Conservation (phyloP, 257 asterid genomes). For the Plantago major region DNA sequence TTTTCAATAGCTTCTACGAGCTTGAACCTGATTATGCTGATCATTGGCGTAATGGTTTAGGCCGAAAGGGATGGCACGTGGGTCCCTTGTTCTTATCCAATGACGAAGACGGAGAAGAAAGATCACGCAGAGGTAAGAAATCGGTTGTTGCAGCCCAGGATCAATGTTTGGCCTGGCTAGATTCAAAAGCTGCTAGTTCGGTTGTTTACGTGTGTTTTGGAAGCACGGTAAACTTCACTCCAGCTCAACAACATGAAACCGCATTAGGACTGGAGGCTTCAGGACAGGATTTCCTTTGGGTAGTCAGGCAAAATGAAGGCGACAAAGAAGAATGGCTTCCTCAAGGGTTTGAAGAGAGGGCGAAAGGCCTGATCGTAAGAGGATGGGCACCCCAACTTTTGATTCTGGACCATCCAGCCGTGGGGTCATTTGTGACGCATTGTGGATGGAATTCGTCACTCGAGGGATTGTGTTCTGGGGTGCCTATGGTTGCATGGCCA, state of each 20-base stretch:
- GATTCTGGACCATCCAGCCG: slow-evolving; percentile 3
- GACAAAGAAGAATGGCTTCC: slow-evolving; percentile 5
- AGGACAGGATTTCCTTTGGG: slow-evolving; percentile 9
- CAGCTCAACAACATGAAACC: not conserved
- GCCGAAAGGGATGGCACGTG: too few relatives aligned
- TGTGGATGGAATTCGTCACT: slow-evolving; percentile 5
- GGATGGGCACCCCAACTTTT: slow-evolving; percentile 8
- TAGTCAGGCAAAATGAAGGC: not conserved
- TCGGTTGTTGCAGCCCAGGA: too few relatives aligned
- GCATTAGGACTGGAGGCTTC: slow-evolving; percentile 2
- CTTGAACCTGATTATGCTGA: not conserved
- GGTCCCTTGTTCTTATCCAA: too few relatives aligned
- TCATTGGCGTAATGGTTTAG: not conserved
- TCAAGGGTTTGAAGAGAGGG: not conserved
- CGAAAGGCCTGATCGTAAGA: slow-evolving; percentile 7
- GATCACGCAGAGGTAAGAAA: too few relatives aligned
- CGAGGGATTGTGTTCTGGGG: slow-evolving; percentile 16
- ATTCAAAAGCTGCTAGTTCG: too few relatives aligned
- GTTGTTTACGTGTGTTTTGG: too few relatives aligned
- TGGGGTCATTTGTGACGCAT: slow-evolving; percentile 8
- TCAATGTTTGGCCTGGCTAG: too few relatives aligned
- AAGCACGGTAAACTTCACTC: too few relatives aligned
- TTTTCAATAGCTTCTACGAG: not conserved
- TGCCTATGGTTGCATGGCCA: too few relatives aligned
- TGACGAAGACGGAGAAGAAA: too few relatives aligned